These are phyloP conservation scores for Powellomyces hirtus DNA, from an alignment of 192 early-diverging fungal species.

Conservation along the genomic window DNA sequence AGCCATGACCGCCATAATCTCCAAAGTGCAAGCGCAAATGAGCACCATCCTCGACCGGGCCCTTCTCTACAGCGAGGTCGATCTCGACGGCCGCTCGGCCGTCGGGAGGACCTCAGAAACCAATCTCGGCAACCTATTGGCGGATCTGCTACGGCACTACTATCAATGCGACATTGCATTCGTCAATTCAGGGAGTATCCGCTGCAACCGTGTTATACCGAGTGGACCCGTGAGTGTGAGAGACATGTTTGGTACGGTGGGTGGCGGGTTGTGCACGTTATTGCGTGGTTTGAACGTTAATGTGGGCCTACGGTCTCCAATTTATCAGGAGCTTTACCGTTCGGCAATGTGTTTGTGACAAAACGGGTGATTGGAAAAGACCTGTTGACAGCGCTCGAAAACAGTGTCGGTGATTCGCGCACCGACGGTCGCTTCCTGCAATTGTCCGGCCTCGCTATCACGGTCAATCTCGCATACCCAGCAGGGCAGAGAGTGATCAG, in stretches of 20 bases:
- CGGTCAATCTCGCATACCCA: neutral
- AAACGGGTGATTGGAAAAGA: neutral
- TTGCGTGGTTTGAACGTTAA: neutral
- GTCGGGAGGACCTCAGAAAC: neutral
- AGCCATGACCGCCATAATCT: neutral
- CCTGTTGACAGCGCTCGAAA: neutral
- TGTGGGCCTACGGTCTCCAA: neutral
- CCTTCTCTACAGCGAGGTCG: neutral
- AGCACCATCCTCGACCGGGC: neutral
- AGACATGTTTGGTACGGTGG: conserved; percentile 1
- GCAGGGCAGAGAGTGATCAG: neutral
- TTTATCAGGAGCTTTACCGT: neutral
- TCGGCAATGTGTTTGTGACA: neutral
- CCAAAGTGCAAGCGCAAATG: neutral
- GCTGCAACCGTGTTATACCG: neutral
- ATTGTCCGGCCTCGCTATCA: neutral
- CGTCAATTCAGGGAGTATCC: neutral
- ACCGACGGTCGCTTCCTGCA: conserved; percentile 5
- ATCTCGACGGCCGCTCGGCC: neutral
- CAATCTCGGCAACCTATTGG: conserved; percentile 1
- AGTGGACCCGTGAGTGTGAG: neutral
- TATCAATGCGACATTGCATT: conserved; percentile 2
- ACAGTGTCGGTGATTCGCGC: neutral
- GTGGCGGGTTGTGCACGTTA: neutral
- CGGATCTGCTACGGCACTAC: neutral